These are phyloP conservation scores for Trametes gibbosa DNA, from an alignment of 768 basidiomycete genomes.

Conservation along the genomic window DNA sequence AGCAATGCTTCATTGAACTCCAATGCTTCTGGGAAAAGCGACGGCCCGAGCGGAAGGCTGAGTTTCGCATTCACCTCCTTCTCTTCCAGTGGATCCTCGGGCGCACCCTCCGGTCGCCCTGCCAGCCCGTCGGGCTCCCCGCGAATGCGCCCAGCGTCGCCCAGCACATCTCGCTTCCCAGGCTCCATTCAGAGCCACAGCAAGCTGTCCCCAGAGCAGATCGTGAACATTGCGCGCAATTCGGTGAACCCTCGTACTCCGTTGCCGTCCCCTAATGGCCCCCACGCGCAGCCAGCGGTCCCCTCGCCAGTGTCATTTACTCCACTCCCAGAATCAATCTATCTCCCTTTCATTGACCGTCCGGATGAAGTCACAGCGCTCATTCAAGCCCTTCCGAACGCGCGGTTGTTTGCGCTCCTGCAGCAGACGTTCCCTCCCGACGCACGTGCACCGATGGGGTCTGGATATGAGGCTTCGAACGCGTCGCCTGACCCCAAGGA, in stretches of 20 bases:
- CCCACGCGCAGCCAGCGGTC: conserved; percentile 22
- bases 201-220: conserved; percentile 67
- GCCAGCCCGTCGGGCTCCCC: conserved; percentile 34
- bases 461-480: conserved; percentile 24
- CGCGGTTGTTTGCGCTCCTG: conserved; percentile 69
- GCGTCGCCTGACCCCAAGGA: conserved; percentile 48
- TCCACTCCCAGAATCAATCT: conserved; percentile 70
- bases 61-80: conserved; percentile 73
- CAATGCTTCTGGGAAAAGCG: conserved; percentile 25
- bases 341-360: conserved; percentile 85
- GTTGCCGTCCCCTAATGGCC: conserved; percentile 30
- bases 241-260: conserved; percentile 45
- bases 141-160: conserved; percentile 40
- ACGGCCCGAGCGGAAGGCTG: conserved; percentile 35
- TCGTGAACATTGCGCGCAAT: conserved; percentile 68
- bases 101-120: conserved; percentile 16
- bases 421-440: conserved; percentile 60
- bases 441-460: conserved; percentile 27
- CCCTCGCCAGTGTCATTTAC: conserved; percentile 61
- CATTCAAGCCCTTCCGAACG: conserved; percentile 61
- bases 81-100: conserved; percentile 28
- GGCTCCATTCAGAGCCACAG: conserved; percentile 35
- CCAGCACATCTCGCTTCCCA: conserved; percentile 41
- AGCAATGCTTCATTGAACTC: conserved; percentile 32
- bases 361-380: conserved; percentile 71